Conservation (phyloP, 495 filamentous ascomycete genomes). For the Thozetella sp. region DNA sequence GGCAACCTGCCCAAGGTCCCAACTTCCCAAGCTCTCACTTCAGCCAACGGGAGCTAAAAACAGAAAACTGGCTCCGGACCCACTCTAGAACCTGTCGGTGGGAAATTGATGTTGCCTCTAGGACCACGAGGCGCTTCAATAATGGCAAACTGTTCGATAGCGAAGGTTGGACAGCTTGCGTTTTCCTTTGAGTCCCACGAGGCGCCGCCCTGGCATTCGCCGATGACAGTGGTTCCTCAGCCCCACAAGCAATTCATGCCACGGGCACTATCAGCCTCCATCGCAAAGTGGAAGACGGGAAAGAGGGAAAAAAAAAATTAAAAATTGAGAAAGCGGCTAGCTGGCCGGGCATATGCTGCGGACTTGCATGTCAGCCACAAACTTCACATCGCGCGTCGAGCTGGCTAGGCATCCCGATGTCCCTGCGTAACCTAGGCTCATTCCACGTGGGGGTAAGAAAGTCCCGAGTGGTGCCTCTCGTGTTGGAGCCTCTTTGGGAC, state of each 20-base stretch:
- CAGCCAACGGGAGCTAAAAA: slow-evolving; percentile 33
- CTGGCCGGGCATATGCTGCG: not conserved
- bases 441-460: not conserved
- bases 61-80: slow-evolving; percentile 14
- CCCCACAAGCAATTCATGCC: not conserved
- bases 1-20: not conserved
- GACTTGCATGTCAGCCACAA: not conserved
- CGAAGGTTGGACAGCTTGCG: not conserved
- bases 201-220: not conserved
- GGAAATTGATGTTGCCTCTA: slow-evolving; percentile 23
- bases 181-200: not conserved
- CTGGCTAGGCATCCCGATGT: not conserved
- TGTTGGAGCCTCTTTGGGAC: not conserved
- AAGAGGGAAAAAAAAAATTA: too few relatives aligned
- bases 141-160: slow-evolving; percentile 2
- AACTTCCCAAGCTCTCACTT: not conserved
- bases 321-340: too few relatives aligned
- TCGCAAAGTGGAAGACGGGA: not conserved
- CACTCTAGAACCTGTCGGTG: slow-evolving; percentile 19
- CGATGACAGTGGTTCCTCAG: not conserved
- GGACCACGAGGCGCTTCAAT: slow-evolving; percentile 17
- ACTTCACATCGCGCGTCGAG: not conserved
- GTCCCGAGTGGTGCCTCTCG: not conserved
- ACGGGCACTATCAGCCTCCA: not conserved
- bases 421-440: too few relatives aligned